Conservation (phyloP, 192 early-diverging fungal species). For the Mortierella hygrophila region DNA sequence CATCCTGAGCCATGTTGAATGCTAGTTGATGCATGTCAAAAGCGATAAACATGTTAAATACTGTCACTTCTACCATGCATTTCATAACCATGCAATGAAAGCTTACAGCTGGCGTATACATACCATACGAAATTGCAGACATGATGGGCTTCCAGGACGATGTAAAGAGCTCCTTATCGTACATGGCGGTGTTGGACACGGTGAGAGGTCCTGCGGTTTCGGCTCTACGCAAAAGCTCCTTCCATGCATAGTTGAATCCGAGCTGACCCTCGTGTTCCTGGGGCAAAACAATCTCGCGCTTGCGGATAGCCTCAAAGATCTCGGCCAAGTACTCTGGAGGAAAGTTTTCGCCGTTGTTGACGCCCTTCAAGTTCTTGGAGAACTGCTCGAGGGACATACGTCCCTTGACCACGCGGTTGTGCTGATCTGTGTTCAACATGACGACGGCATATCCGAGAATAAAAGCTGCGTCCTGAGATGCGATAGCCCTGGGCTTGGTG, state of each 20-base stretch:
- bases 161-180: constrained; percentile 86
- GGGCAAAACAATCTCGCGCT: constrained; percentile 94
- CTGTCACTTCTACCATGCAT: constrained; percentile 8
- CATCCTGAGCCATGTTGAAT: constrained; percentile 85
- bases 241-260: constrained; percentile 96
- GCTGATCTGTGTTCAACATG: constrained; percentile 99
- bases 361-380: constrained; percentile 86
- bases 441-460: constrained; percentile 94
- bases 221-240: constrained; percentile 73
- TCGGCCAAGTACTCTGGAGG: constrained; percentile 82
- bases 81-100: not conserved
- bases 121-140: constrained; percentile 86
- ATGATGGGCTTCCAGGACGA: constrained; percentile 81
- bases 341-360: constrained; percentile 92
- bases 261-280: constrained; percentile 97
- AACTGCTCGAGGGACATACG: constrained; percentile 95
- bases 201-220: constrained; percentile 66
- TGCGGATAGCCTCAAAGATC: constrained; percentile 90
- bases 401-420: constrained; percentile 90
- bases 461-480: constrained; percentile 84
- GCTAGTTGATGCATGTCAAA: constrained; percentile 55
- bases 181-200: constrained; percentile 70
- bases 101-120: constrained; percentile 7
- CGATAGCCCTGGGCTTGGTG: constrained; percentile 73
- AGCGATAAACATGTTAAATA: not conserved